Percentiles rank a stretch among this genome's conserved stretches.
These are phyloP conservation scores for Rhododendron simsii DNA, from an alignment of 148 eudicot genomes.

Conservation along the genomic window DNA sequence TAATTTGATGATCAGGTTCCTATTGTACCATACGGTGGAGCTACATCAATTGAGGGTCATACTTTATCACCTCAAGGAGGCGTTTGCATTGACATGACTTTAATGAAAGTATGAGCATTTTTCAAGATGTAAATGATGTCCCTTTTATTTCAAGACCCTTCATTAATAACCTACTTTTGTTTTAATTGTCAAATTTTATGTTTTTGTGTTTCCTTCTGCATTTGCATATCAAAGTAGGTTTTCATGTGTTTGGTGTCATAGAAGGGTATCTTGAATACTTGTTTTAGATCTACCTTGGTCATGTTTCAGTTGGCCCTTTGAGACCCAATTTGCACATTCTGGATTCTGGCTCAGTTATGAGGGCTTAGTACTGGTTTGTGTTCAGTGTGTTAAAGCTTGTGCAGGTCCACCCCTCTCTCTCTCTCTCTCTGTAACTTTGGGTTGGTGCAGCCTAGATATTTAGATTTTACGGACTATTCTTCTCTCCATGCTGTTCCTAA, in stretches of 20 bases:
- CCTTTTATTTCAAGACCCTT: neutral
- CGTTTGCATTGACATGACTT: slow-evolving; percentile 91
- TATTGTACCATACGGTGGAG: slow-evolving; percentile 98
- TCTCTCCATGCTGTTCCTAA: neutral
- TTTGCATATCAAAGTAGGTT: neutral
- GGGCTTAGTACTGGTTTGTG: neutral
- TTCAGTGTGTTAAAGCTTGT: neutral
- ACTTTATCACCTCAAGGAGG: slow-evolving; percentile 97
- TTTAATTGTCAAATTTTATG: too few relatives aligned
- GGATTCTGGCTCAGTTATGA: neutral
- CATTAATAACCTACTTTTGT: neutral
- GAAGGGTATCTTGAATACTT: neutral
- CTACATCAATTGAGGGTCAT: slow-evolving; percentile 98
- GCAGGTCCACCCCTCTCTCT: neutral
- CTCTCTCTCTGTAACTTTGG: neutral
- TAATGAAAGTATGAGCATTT: slow-evolving; percentile 69
- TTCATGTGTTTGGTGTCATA: neutral
- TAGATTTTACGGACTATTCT: neutral
- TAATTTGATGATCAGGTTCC: slow-evolving; percentile 60
- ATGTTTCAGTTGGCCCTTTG: neutral
- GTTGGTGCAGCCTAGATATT: neutral
- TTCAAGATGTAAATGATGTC: slow-evolving; percentile 8
- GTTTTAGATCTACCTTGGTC: neutral
- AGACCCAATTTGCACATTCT: neutral
- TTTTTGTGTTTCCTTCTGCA: neutral